Base-by-base conservation (phyloP, 2,329 filamentous ascomycete genomes). In the Trichoderma aggressivum region DNA sequence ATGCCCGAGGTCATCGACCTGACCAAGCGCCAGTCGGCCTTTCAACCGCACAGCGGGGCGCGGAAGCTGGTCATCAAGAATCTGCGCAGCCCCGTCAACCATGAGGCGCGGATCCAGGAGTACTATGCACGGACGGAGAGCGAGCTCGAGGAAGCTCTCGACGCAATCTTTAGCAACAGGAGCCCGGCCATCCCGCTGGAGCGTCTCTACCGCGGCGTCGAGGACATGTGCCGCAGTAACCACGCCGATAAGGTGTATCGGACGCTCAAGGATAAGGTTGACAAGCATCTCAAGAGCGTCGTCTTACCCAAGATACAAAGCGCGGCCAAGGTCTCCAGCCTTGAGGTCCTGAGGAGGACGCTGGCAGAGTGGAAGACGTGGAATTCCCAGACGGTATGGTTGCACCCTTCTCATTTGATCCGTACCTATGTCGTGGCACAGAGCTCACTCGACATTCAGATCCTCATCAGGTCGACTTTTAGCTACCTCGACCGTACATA, bases 21-120 rank as follows among this genome's bases (percentile, higher is more conserved):
- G 28, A 79, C 80, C 56, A 75, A 76, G 71, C 74, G 72, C 28
- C 77, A 80, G 24, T 79, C 81, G 39, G 81, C 83, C 64, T 93
- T 94, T 78, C 92, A 91, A 75, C 90, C 93, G 14, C 89, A 93
- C 76, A 85, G 87, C 12, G 94, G 94, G 36, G 90, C 93, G 24
- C 94, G 92, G 85, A 94, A 92, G 81, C 87, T 99, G 59, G 88
- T 95, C n/a, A 93, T 99, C 76, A 97, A 97, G 87, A 98, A 98
- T 79, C 87, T 98, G 74, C 90, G 91, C 72, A 86, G 88, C 1
- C 86, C 86, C 21, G 82, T 87, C n/a, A 86, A 87, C 71, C 79
- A 81, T 50, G 77, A 82, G 66, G 85, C 88, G 69, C 89, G 94
- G 75, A 88, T 92, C 24, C 89, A 92, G 73, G 86, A 89, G 74